Base-by-base conservation (phyloP, 805 yeast species). In the Kodamaea fukazawae region DNA sequence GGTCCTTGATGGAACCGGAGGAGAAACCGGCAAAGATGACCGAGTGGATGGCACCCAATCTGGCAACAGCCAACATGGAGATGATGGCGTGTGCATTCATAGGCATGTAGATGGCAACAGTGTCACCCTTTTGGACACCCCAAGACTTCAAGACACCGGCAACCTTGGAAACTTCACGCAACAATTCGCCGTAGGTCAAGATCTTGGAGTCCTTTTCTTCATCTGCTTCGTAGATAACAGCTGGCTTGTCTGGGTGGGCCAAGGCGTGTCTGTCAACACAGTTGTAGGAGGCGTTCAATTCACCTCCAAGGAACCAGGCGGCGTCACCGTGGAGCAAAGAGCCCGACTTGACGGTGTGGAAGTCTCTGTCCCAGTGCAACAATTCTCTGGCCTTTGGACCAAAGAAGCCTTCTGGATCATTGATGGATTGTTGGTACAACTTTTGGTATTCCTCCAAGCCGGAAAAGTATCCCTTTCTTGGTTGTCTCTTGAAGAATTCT, bases 21-120 rank as follows among this genome's bases (percentile, higher is more conserved):
- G 85, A 78, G 63, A 86, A 86, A 4, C 95, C 95, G 20, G 95
- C 95, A 67, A 86, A 86, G 23, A 86, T 83, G 27, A 85, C 93
- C 2, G 91, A 83, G 61, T 86, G 95, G 44, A 85, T 70, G 10
- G 95, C 95, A 53, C 95, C 95, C 47, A 86, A 69, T 63, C 95
- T 74, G 30, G 78, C 76, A 55, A 85, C 83, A 17, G 95, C 95
- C 63, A 86, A 65, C 70, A 86, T 64, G 18, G 93, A 78, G 42
- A 83, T 69, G 37, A 86, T 65, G 29, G 93, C 90, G 58, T 84
- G 86, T 33, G 90, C 84, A 47, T 81, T 82, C 93, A 85, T 86
- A 53, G 95, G 95, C 69, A 86, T 70, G 60, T 86, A 86, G 38
- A 86, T 85, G 16, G 93, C 93, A 42, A 86, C 91, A 12, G 89